Evolutionary conservation across 1,139 yeast species (phyloP).

Genomic region (Pichia sorboxylosa): DNA sequence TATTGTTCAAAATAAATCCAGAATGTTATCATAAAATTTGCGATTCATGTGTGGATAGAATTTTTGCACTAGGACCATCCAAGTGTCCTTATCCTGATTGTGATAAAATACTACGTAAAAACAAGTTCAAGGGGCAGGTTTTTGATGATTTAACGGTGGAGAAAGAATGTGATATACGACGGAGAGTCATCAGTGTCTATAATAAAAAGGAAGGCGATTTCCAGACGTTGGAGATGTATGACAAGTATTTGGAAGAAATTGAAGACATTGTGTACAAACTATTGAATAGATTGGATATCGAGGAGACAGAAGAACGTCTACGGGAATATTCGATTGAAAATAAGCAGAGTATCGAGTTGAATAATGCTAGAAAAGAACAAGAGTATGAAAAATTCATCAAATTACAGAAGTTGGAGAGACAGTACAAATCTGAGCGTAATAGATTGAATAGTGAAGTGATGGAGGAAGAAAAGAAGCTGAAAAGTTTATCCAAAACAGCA

Average conservation of each 20-base stretch:
- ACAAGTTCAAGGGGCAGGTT: constrained; percentile 80
- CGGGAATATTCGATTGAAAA: constrained; percentile 66
- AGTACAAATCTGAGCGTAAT: constrained; percentile 57
- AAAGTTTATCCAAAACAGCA: constrained; percentile 52
- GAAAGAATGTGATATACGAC: constrained; percentile 82
- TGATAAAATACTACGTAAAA: constrained; percentile 75
- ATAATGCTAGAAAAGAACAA: constrained; percentile 58
- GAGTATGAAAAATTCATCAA: constrained; percentile 54
- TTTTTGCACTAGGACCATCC: constrained; percentile 89
- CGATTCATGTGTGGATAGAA: constrained; percentile 91
- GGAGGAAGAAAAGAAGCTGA: constrained; percentile 25
- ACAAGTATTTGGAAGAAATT: constrained; percentile 69
- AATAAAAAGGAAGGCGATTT: constrained; percentile 78
- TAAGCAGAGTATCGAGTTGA: constrained; percentile 64
- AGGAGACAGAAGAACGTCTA: constrained; percentile 58
- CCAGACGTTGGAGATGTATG: constrained; percentile 43
- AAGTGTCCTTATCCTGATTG: constrained; percentile 94
- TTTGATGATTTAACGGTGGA: constrained; percentile 88
- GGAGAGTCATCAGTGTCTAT: constrained; percentile 63
- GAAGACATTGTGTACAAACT: constrained; percentile 75
- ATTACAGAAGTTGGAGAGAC: constrained; percentile 51
- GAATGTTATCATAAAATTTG: constrained; percentile 98
- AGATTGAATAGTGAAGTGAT: constrained; percentile 39
- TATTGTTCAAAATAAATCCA: constrained; percentile 85
- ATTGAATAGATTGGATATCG: constrained; percentile 57